Evolutionary conservation across 768 basidiomycete genomes (phyloP).

Genomic region (Tylopilus plumbeoviolaceoides): DNA sequence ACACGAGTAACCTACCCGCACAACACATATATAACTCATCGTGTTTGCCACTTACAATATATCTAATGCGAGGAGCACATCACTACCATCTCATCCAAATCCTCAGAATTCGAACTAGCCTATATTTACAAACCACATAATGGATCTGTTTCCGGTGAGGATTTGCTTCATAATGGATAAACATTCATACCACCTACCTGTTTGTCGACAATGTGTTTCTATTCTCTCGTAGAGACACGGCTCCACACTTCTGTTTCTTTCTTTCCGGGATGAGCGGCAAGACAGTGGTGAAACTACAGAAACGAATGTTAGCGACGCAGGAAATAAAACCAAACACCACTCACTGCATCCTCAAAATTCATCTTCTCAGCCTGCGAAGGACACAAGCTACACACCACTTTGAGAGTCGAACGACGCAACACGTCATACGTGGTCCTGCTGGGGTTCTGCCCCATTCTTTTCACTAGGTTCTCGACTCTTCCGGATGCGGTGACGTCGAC

Average conservation of each 20-base stretch:
- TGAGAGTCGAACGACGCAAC: conserved; percentile 3
- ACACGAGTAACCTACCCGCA: no score
- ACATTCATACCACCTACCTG: no score
- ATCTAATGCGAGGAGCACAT: no score
- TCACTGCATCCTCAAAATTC: conserved; percentile 5
- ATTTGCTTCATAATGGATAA: no score
- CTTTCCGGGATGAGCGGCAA: not conserved
- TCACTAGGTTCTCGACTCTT: conserved; percentile 10
- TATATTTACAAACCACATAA: no score
- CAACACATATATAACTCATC: no score
- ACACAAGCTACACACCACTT: conserved; percentile 10
- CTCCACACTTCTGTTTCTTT: conserved; percentile 3
- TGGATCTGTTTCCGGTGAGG: no score
- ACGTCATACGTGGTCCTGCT: not conserved
- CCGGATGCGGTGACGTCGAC: conserved; percentile 5
- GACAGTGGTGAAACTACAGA: conserved; percentile 8
- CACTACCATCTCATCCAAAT: no score
- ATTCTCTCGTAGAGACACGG: not conserved
- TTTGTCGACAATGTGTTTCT: no score
- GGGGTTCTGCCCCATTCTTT: conserved; percentile 6
- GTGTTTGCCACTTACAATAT: no score
- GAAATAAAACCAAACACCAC: not conserved
- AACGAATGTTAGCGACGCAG: not conserved
- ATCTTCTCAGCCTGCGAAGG: not conserved
- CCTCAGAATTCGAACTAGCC: no score